phyloP scores from a whole-genome alignment of 2,329 filamentous ascomycete species.

The Aspergillus sp. region DNA sequence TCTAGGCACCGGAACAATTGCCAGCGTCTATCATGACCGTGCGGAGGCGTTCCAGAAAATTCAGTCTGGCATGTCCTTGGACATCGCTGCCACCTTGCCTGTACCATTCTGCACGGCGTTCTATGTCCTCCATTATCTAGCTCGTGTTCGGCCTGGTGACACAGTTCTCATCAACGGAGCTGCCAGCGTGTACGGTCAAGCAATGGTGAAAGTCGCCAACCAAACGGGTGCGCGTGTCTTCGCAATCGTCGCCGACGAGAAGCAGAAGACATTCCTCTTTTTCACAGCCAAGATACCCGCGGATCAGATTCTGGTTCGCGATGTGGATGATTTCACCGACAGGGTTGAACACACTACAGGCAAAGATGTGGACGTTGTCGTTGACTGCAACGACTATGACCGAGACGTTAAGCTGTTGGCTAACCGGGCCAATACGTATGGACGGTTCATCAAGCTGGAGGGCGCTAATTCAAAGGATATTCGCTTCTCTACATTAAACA shows the following conservation, averaged over 20 bases:
- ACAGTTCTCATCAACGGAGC: slow-evolving; percentile 25
- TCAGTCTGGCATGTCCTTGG: slow-evolving; percentile 12
- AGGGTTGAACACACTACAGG: not conserved
- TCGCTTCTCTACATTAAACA: not conserved
- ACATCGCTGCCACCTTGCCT: slow-evolving; percentile 17
- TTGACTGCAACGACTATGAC: slow-evolving; percentile 5
- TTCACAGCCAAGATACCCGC: slow-evolving; percentile 6
- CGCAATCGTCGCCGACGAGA: slow-evolving; percentile 7
- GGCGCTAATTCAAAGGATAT: slow-evolving; percentile 4
- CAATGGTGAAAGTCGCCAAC: slow-evolving; percentile 14
- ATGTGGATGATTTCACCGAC: slow-evolving; percentile 2
- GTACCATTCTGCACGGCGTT: slow-evolving; percentile 17
- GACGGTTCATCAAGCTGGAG: slow-evolving; percentile 26
- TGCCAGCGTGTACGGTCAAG: slow-evolving; percentile 15
- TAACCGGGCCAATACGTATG: slow-evolving; percentile 17
- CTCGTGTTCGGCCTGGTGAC: slow-evolving; percentile 12
- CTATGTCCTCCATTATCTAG: slow-evolving; percentile 13
- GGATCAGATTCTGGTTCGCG: slow-evolving; percentile 9
- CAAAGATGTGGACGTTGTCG: slow-evolving; percentile 9
- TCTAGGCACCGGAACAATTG: slow-evolving; percentile 11
- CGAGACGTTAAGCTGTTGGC: not conserved
- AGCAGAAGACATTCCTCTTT: slow-evolving; percentile 5
- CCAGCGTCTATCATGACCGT: slow-evolving; percentile 11
- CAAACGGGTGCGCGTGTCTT: slow-evolving; percentile 5
- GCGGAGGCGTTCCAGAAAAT: slow-evolving; percentile 16